These are phyloP conservation scores for Aspergillus quadricinctus DNA, from an alignment of 2,329 filamentous ascomycete species.

Conservation along the genomic window DNA sequence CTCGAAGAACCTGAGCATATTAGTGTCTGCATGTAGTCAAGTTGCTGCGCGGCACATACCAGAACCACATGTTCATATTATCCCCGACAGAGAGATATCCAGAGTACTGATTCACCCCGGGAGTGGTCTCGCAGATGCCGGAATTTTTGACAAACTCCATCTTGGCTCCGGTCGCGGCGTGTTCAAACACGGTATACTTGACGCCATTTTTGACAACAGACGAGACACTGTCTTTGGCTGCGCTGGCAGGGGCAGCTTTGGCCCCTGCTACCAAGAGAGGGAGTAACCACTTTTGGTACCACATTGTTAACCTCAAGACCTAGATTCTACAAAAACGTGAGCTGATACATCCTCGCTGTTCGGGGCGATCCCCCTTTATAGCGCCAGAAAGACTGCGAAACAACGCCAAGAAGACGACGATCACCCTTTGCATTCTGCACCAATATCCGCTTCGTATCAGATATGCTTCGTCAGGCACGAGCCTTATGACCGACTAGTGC, in stretches of 20 bases:
- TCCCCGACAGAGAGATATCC: constrained; percentile 48
- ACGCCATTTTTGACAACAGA: constrained; percentile 33
- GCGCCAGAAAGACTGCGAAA: background rate
- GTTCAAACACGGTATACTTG: constrained; percentile 46
- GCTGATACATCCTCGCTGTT: background rate
- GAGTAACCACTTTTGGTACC: background rate
- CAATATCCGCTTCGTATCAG: background rate
- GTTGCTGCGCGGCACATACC: constrained; percentile 18
- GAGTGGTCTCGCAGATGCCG: constrained; percentile 49
- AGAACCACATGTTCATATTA: constrained; percentile 45
- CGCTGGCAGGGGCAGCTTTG: background rate
- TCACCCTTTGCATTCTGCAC: too few species aligned
- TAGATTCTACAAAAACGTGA: background rate
- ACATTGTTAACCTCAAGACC: background rate
- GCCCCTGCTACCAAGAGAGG: background rate
- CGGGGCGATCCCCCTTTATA: background rate
- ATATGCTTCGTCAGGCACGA: background rate
- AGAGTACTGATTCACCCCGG: constrained; percentile 49
- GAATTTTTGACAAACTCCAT: constrained; percentile 50
- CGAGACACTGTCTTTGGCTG: constrained; percentile 12
- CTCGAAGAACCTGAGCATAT: constrained; percentile 41
- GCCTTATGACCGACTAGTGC: background rate
- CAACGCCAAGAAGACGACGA: background rate
- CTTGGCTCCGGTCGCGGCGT: constrained; percentile 43
- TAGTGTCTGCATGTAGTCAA: background rate